Evolutionary conservation across 2,329 filamentous ascomycete genomes (phyloP).

Genomic region (Diaporthe destruens): DNA sequence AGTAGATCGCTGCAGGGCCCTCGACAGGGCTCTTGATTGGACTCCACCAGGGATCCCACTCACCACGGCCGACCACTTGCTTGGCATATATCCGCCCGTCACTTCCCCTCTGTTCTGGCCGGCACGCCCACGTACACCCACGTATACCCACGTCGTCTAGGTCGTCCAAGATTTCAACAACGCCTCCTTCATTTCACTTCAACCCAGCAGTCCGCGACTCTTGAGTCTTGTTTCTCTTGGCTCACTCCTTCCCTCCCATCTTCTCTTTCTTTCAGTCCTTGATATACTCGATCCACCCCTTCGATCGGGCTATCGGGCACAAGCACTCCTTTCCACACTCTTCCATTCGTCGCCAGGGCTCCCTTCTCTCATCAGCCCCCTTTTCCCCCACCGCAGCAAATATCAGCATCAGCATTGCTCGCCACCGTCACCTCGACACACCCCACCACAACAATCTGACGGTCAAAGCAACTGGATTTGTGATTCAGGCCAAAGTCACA

Average conservation of each 20-base stretch:
- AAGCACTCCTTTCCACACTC: conserved; percentile 11
- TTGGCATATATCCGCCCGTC: conserved; percentile 34
- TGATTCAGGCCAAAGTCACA: conserved; percentile 26
- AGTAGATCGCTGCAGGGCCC: conserved; percentile 23
- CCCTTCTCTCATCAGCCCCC: conserved; percentile 32
- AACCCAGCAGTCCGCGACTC: conserved; percentile 32
- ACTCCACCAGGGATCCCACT: conserved; percentile 22
- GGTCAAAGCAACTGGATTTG: conserved; percentile 32
- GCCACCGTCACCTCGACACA: neutral
- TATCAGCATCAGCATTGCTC: conserved; percentile 1
- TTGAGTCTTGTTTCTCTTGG: conserved; percentile 1
- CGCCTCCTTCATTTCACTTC: conserved; percentile 16
- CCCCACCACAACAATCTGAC: neutral
- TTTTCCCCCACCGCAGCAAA: conserved; percentile 17
- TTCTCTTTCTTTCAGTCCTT: conserved; percentile 35
- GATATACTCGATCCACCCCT: neutral
- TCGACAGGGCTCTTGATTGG: conserved; percentile 35
- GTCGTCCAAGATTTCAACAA: conserved; percentile 31
- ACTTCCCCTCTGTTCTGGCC: conserved; percentile 23
- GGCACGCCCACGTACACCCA: neutral
- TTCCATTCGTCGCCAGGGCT: conserved; percentile 8
- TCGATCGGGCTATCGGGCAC: conserved; percentile 5
- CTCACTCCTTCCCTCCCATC: conserved; percentile 25
- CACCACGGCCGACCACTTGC: conserved; percentile 23
- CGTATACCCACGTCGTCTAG: too few relatives aligned